These are phyloP conservation scores for Tricholoma matsutake DNA, from an alignment of 768 basidiomycete species.

Conservation along the genomic window DNA sequence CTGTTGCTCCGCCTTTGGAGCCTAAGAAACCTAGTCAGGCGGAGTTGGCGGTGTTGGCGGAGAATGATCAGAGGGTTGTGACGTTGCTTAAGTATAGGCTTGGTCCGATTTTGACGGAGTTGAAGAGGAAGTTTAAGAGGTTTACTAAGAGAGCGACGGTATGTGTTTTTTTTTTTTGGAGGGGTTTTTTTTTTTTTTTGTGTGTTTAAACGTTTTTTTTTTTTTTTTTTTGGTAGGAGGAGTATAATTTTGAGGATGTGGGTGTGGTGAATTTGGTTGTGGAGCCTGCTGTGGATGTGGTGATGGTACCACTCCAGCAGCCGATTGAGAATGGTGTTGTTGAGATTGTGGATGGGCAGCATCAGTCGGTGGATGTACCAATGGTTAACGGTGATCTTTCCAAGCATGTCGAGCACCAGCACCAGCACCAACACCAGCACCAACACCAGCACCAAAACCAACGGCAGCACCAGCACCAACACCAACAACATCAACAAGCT, in stretches of 20 bases:
- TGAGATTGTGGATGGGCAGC: constrained; percentile 41
- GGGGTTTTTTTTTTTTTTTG: neutral
- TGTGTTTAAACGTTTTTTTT: no score
- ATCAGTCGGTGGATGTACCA: constrained; percentile 21
- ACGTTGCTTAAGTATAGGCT: constrained; percentile 87
- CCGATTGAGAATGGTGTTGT: constrained; percentile 39
- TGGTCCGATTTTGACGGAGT: constrained; percentile 82
- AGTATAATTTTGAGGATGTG: constrained; percentile 58
- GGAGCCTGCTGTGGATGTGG: constrained; percentile 22
- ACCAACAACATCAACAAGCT: constrained; percentile 13
- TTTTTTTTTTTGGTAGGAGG: constrained; percentile 48
- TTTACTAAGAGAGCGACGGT: constrained; percentile 82
- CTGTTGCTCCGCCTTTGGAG: constrained; percentile 86
- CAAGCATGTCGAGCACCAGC: constrained; percentile 34
- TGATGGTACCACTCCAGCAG: constrained; percentile 36
- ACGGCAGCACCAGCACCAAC: no score
- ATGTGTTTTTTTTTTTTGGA: constrained; percentile 28
- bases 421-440: no score
- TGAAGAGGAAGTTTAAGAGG: constrained; percentile 90
- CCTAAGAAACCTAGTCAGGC: constrained; percentile 78
- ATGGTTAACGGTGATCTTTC: constrained; percentile 30
- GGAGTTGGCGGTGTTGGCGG: constrained; percentile 79
- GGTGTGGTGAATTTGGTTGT: constrained; percentile 6
- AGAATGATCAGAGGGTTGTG: constrained; percentile 74
- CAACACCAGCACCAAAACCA: no score